A percentile compares a stretch with the other conserved stretches of the same genome.
Evolutionary conservation across 371 early-diverging fungal species (phyloP).

Genomic region (Sporodiniella umbellata): DNA sequence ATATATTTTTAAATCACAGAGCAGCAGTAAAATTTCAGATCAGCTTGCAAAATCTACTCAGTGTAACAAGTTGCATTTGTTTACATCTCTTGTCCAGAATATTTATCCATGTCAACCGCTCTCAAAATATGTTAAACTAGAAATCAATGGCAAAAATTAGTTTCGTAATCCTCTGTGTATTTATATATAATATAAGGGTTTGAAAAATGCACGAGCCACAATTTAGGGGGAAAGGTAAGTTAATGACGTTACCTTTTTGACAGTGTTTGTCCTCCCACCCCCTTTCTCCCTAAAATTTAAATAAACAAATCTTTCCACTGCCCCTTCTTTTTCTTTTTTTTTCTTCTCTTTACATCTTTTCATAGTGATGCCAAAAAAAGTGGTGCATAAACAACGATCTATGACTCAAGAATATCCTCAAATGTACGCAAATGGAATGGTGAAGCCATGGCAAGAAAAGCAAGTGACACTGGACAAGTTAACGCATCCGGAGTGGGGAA

Average conservation of each 20-base stretch:
- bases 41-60: too few species aligned
- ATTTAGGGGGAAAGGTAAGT: too few species aligned
- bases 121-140: too few species aligned
- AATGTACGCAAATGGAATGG: not conserved
- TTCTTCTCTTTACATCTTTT: not conserved
- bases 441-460: not conserved
- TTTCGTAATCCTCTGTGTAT: too few species aligned
- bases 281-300: not conserved
- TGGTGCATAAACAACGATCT: not conserved
- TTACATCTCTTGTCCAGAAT: too few species aligned
- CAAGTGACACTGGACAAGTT: not conserved
- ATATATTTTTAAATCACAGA: too few species aligned
- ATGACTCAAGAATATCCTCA: not conserved
- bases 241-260: not conserved
- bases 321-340: not conserved
- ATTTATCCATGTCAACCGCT: too few species aligned
- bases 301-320: not conserved
- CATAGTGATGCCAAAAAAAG: not conserved
- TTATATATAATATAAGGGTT: constrained; percentile 2
- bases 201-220: constrained; percentile 3
- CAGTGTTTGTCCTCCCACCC: not conserved
- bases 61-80: too few species aligned
- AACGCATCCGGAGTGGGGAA: constrained; percentile 44
- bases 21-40: too few species aligned
- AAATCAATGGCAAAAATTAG: too few species aligned